These are phyloP conservation scores for Westerdykella aurantiaca DNA, from an alignment of 2,329 filamentous ascomycete species.

Conservation along the genomic window DNA sequence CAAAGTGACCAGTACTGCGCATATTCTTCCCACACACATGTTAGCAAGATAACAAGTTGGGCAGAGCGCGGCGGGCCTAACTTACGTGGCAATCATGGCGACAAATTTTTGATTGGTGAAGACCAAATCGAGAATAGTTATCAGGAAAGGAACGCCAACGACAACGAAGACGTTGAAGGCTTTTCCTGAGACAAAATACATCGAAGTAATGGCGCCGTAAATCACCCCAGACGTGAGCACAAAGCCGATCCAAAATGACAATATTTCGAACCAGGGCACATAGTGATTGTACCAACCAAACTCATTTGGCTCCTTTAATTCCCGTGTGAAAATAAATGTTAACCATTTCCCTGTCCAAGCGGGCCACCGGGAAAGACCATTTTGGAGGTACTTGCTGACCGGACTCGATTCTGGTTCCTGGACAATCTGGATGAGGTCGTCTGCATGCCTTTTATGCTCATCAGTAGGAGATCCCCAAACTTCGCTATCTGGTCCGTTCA, in stretches of 20 bases:
- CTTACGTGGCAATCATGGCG: slow-evolving; percentile 3
- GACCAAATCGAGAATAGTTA: neutral
- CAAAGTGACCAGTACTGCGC: slow-evolving; percentile 4
- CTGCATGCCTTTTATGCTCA: neutral
- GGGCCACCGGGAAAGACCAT: neutral
- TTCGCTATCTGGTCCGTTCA: slow-evolving; percentile 1
- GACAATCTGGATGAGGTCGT: slow-evolving; percentile 8
- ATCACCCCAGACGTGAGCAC: slow-evolving; percentile 1
- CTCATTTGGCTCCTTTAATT: neutral
- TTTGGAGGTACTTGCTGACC: neutral
- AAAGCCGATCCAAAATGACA: neutral
- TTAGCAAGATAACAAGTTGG: neutral
- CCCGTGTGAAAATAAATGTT: neutral
- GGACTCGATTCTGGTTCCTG: neutral
- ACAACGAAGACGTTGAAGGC: neutral
- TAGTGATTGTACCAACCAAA: neutral
- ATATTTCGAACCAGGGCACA: neutral
- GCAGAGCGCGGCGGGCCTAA: neutral
- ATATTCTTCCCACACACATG: neutral
- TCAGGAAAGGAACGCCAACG: neutral
- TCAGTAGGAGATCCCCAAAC: slow-evolving; percentile 4
- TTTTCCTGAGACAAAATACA: slow-evolving; percentile 1
- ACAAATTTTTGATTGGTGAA: slow-evolving; percentile 5
- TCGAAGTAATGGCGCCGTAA: slow-evolving; percentile 2
- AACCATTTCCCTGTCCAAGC: neutral